Base-by-base conservation (phyloP, 1,284 basidiomycete genomes). In the Marasmius oreades region DNA sequence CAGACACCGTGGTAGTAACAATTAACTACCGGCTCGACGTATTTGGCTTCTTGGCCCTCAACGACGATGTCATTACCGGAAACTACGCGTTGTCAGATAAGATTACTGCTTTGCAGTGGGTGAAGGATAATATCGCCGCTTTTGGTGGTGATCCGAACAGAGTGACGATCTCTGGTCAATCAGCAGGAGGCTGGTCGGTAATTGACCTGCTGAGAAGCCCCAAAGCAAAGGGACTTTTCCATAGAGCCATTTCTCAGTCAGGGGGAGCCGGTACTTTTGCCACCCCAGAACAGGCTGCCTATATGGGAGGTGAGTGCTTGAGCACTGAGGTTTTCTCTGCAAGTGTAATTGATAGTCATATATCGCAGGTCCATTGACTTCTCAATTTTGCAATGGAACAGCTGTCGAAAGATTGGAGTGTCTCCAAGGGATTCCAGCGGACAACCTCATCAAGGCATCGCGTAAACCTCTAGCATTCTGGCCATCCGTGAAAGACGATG, bases 1-100 rank as follows among this genome's bases (percentile, higher is more conserved):
- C 73, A 0, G 77, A 80, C 57, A 70, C 78, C 18, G 76, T 80
- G 1, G 63, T 80, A 6, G 75, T 80, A 51, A 73, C 72, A 7
- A 73, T 77, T 66, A 77, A 80, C 67, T 79, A 80, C 64, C 75
- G 73, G 16, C 66, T 74, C 33, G 70, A 69, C 23, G 76, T 72
- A 10, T 69, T 77, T 36, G 76, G 76, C 20, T 77, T 75, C 63
- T 70, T 77, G 43, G 70, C 71, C 5, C 63, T 75, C 34, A 61
- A 65, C 39, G 71, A 74, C 51, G 70, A 69, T 4, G 61, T 65
- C 57, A 70, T 72, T 42, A 73, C 73, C 52, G 75, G 75, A 12
- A 77, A 77, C 62, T 76, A 71, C 53, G 74, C 71, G 5, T 62
- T 76, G 8, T 71, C 73, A 0, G 76, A 77, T 61, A 71, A 74